Evolutionary conservation across 179 eudicot species (phyloP), one percentile per base, ranked within the genome.

Genomic region (Heliamphora pulchella): DNA sequence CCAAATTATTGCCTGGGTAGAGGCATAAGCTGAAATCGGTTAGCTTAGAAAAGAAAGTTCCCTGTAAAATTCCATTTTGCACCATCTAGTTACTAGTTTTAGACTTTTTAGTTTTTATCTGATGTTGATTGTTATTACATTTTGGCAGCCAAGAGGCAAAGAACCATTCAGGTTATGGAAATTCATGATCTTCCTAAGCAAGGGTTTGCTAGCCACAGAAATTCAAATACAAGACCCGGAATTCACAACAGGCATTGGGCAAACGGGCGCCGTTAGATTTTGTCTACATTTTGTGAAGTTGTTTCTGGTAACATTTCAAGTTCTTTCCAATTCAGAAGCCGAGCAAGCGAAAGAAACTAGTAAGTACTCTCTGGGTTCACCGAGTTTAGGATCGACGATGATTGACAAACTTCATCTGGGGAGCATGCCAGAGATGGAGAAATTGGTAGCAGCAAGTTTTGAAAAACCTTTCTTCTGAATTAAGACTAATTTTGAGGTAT

Each of bases 131-230:
- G 77, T 76, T 11, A 1, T 79, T 50, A 47, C 41, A 2, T 82
- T 75, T 79, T 39, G 80, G 84, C 93, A 94, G 98, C 91, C 64
- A 94, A 94, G 89, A 93, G 79, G 84, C 97, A 93, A 80, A 85
- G 97, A 83, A 94, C 92, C 3, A 89, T 93, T 81, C 98, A 94
- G 83, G 93, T 94, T 39, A 89, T 94, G 92, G 97, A 94, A 82
- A 82, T 91, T 83, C 91, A 87, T 39, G 98, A 94, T 87, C 86
- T 93, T 73, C 97, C 97, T 0, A 94, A 90, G 83, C 97, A 89
- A 59, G 92, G 92, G 77, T 77, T 79, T 81, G 84, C 78, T 81
- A 83, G 81, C 58, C 85, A 81, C 53, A 90, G 80, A 77, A 89
- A 90, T 66, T 80, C 84, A 3, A 85, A 86, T 13, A 83, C 78